Percentiles rank a stretch among this genome's conserved stretches.
phyloP scores from a whole-genome alignment of 768 basidiomycete genomes.

The Mycena latifolia region DNA sequence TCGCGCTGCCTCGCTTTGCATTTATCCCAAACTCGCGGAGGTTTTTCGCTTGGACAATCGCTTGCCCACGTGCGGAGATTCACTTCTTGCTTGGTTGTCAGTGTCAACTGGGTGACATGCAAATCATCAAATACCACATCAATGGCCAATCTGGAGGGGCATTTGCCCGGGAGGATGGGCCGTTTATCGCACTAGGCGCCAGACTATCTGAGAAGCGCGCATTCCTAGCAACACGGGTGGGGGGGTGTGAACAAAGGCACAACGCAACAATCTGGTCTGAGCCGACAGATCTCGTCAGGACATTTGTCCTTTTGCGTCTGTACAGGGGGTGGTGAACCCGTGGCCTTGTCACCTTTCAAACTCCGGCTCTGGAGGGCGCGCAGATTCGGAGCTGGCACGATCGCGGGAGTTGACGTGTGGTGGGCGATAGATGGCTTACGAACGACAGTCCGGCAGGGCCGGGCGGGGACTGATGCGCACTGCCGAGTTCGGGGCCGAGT shows the following conservation, averaged over 20 bases:
- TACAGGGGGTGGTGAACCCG: slow-evolving; percentile 3
- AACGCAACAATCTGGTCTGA: no score
- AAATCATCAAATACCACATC: slow-evolving; percentile 3
- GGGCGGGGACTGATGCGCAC: slow-evolving; percentile 4
- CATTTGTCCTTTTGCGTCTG: slow-evolving; percentile 28
- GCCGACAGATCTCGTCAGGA: slow-evolving; percentile 25
- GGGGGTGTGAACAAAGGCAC: background rate
- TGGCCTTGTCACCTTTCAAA: slow-evolving; percentile 28
- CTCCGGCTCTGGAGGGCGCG: slow-evolving; percentile 5
- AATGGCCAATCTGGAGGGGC: background rate
- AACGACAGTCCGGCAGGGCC: background rate
- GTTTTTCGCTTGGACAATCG: slow-evolving; percentile 1
- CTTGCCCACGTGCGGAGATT: background rate
- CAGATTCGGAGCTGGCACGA: background rate
- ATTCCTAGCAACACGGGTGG: background rate
- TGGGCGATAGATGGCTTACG: no score
- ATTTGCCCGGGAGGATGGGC: no score
- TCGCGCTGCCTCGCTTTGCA: no score
- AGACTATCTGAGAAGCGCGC: background rate
- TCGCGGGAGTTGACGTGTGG: slow-evolving; percentile 2
- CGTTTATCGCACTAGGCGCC: no score
- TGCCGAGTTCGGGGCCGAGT: background rate
- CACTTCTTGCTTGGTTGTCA: background rate
- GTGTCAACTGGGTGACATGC: background rate
- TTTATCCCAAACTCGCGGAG: background rate